Evolutionary conservation across 225 moss, liverwort and hornwort genomes (phyloP).

Genomic region (Antitrichia curtipendula): DNA sequence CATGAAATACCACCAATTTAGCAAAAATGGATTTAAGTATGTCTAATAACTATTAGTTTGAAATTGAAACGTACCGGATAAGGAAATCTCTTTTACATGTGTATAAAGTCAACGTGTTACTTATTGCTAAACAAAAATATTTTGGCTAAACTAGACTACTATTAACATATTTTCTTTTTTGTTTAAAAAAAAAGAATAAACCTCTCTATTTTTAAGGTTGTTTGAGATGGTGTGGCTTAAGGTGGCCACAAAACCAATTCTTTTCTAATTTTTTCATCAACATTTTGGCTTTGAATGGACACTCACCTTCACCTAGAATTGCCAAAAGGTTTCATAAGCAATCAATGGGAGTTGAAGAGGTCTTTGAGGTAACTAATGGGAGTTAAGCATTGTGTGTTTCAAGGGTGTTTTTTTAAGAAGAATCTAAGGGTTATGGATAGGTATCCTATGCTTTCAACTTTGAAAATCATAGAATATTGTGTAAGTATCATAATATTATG

Average conservation of each 20-base stretch:
- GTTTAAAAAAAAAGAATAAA: too few species aligned
- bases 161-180: neutral
- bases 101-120: too few species aligned
- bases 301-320: neutral
- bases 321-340: neutral
- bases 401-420: too few species aligned
- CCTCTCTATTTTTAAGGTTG: too few species aligned
- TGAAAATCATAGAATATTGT: neutral
- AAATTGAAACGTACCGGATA: too few species aligned
- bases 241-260: accelerated
- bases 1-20: too few species aligned
- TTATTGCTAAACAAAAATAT: neutral
- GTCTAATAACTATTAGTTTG: too few species aligned
- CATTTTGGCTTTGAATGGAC: neutral
- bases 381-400: neutral
- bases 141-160: neutral
- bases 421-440: neutral
- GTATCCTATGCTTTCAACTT: neutral
- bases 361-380: too few species aligned
- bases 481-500: too few species aligned
- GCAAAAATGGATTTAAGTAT: too few species aligned
- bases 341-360: neutral
- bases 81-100: too few species aligned
- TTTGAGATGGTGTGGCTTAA: neutral
- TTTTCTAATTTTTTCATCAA: neutral